These are phyloP conservation scores for Dactylonectria macrodidyma DNA, from an alignment of 2,329 filamentous ascomycete species.

Conservation along the genomic window DNA sequence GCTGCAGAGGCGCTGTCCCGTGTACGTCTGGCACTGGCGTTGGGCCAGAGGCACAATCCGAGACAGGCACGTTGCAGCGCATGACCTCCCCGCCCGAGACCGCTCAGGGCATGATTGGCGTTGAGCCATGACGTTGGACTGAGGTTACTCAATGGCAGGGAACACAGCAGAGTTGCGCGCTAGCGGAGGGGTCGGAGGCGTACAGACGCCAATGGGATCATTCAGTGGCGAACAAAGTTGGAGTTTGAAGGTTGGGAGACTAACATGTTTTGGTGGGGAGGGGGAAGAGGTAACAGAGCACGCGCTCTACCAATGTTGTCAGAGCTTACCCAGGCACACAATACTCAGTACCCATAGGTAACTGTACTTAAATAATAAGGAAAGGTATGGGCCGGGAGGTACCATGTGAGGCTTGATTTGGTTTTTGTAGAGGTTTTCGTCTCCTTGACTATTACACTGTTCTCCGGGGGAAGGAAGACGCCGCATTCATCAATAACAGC, in stretches of 20 bases:
- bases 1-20: background rate
- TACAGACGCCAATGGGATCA: slow-evolving; percentile 11
- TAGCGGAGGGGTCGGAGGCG: slow-evolving; percentile 11
- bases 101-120: slow-evolving; percentile 29
- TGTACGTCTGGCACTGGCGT: background rate
- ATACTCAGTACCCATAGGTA: too few species aligned
- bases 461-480: too few species aligned
- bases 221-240: background rate
- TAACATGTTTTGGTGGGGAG: too few species aligned
- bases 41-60: background rate
- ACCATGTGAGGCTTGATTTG: too few species aligned
- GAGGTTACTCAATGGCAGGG: slow-evolving; percentile 31
- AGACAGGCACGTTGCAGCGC: slow-evolving; percentile 21
- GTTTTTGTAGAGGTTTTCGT: too few species aligned
- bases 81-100: slow-evolving; percentile 23
- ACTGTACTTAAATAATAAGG: too few species aligned
- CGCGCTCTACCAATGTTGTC: too few species aligned
- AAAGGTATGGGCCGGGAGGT: too few species aligned
- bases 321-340: too few species aligned
- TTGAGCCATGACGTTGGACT: slow-evolving; percentile 50
- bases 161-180: background rate
- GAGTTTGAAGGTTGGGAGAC: too few species aligned
- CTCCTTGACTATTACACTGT: background rate
- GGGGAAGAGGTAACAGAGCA: too few species aligned
- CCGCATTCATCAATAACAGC: too few species aligned